These are phyloP conservation scores for Puccinia triticina DNA, from an alignment of 1,284 basidiomycete genomes.

Conservation along the genomic window DNA sequence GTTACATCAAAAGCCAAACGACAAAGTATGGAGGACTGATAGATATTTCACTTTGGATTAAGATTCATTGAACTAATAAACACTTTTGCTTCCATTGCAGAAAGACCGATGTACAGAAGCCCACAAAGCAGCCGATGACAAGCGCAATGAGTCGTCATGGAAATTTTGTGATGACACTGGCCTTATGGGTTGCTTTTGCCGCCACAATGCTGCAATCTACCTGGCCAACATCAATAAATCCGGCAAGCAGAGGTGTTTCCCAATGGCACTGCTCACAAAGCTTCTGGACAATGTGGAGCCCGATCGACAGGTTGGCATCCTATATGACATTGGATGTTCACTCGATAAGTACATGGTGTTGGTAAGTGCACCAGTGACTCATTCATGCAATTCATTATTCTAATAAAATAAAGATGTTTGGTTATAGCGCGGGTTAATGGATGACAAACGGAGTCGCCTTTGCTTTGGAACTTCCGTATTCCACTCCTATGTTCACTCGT, in stretches of 20 bases:
- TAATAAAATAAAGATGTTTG: background rate
- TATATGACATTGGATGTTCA: no score
- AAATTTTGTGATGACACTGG: background rate
- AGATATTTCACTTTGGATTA: background rate
- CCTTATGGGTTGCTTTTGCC: constrained; percentile 13
- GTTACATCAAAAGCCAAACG: background rate
- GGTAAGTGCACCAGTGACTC: background rate
- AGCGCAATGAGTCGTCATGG: constrained; percentile 5
- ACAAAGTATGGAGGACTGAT: background rate
- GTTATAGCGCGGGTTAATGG: background rate
- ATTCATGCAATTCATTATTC: background rate
- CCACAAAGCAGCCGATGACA: constrained; percentile 8
- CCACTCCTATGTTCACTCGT: background rate
- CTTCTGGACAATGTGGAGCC: background rate
- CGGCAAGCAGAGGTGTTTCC: no score
- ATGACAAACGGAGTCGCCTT: background rate
- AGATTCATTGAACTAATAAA: background rate
- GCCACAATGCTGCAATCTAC: constrained; percentile 10
- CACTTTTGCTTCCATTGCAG: background rate
- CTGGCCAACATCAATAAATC: no score
- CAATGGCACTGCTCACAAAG: background rate
- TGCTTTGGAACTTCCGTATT: background rate
- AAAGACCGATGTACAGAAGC: constrained; percentile 10
- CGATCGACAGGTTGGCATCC: background rate
- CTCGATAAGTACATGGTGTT: background rate